Conservation (phyloP, 345 rosid genomes). For the Excoecaria cochinchinensis region DNA sequence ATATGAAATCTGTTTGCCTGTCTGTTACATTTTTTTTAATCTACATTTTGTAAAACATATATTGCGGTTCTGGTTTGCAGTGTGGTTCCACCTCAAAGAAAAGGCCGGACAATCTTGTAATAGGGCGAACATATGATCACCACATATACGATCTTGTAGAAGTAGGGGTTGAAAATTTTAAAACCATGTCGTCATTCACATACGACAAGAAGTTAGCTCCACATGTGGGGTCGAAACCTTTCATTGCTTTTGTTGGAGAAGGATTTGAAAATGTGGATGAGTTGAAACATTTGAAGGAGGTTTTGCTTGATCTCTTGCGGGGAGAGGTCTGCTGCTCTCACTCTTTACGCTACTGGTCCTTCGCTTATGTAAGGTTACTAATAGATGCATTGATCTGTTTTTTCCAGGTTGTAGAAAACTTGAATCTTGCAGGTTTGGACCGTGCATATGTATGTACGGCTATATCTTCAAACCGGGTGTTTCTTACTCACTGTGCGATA, state of each 20-base stretch:
- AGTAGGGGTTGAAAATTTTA: constrained; percentile 89
- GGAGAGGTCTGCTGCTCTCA: constrained; percentile 62
- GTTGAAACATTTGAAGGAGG: constrained; percentile 86
- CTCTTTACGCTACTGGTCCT: not conserved
- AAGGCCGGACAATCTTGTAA: constrained; percentile 81
- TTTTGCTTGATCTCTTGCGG: constrained; percentile 68
- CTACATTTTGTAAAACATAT: not conserved
- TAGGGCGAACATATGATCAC: constrained; percentile 83
- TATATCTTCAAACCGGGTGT: constrained; percentile 57
- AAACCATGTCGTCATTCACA: constrained; percentile 53
- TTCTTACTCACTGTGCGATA: constrained; percentile 78
- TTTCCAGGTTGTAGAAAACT: constrained; percentile 76
- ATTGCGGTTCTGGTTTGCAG: constrained; percentile 39
- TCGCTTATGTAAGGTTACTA: not conserved
- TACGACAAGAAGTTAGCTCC: constrained; percentile 84
- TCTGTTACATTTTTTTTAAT: not conserved
- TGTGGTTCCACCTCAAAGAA: constrained; percentile 91
- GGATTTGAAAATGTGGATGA: constrained; percentile 77
- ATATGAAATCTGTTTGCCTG: not conserved
- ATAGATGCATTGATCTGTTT: constrained; percentile 13
- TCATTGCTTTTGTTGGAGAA: constrained; percentile 76
- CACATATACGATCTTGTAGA: constrained; percentile 86
- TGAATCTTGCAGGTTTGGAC: constrained; percentile 84
- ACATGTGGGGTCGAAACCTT: constrained; percentile 75
- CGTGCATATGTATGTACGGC: constrained; percentile 87